A percentile compares a stretch with the other conserved stretches of the same genome.
phyloP scores from a whole-genome alignment of 2,329 filamentous ascomycete species.

The Aspergillus neotritici region DNA sequence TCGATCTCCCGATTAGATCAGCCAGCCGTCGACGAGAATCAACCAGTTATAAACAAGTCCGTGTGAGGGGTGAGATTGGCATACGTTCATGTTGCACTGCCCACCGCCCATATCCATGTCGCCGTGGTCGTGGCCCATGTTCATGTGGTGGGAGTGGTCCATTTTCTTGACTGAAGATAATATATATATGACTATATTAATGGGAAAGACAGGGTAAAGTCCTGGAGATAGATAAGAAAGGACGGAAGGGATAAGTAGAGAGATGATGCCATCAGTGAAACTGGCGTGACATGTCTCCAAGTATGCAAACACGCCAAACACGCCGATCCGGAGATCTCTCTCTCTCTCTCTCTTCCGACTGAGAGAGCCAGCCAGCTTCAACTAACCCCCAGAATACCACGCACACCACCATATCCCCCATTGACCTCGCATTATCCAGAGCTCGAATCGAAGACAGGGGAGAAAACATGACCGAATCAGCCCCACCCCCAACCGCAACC shows the following conservation, averaged over 20 bases:
- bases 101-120: slow-evolving; percentile 52
- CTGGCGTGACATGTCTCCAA: neutral
- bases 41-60: neutral
- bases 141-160: slow-evolving; percentile 33
- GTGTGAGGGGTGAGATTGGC: slow-evolving; percentile 23
- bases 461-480: slow-evolving; percentile 38
- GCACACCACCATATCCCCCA: too few relatives aligned
- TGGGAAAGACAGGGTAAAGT: neutral
- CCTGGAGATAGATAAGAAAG: neutral
- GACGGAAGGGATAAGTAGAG: neutral
- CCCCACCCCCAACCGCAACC: slow-evolving; percentile 26
- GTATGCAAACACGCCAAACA: slow-evolving; percentile 36
- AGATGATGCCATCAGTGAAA: neutral
- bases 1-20: slow-evolving; percentile 6
- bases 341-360: neutral
- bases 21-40: neutral
- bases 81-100: slow-evolving; percentile 87
- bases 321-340: slow-evolving; percentile 17
- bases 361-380: too few relatives aligned
- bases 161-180: slow-evolving; percentile 17
- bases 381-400: too few relatives aligned
- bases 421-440: neutral
- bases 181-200: neutral
- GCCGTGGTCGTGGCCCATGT: slow-evolving; percentile 41
- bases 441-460: neutral